Percentiles rank a stretch among this genome's conserved stretches.
Evolutionary conservation across 371 early-diverging fungal species (phyloP).

Genomic region (Mucor lusitanicus): DNA sequence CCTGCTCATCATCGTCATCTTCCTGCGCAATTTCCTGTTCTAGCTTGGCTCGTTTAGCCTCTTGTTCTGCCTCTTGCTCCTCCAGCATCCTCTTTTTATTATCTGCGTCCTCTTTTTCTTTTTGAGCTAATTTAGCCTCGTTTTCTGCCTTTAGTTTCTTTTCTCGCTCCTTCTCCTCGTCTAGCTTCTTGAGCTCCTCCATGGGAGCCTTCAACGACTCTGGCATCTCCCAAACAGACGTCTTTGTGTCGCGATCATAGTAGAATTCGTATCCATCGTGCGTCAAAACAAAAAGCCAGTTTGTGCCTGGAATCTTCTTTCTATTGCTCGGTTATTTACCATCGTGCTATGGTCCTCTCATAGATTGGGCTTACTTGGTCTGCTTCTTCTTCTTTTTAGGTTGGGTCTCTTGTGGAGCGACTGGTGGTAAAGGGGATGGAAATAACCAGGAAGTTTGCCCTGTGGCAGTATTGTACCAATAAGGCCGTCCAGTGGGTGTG

Average conservation of each 20-base stretch:
- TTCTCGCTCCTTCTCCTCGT: slow-evolving; percentile 20
- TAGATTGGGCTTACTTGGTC: slow-evolving; percentile 28
- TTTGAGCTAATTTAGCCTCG: slow-evolving; percentile 35
- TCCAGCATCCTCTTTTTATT: slow-evolving; percentile 2
- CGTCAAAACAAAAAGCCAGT: slow-evolving; percentile 79
- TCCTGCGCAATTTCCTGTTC: slow-evolving; percentile 19
- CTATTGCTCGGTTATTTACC: slow-evolving; percentile 37
- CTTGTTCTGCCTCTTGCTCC: slow-evolving; percentile 7
- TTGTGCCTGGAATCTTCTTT: slow-evolving; percentile 67
- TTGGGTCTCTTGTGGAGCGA: slow-evolving; percentile 10
- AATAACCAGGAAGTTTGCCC: slow-evolving; percentile 60
- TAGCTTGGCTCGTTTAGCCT: slow-evolving; percentile 3
- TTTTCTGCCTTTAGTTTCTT: slow-evolving; percentile 16
- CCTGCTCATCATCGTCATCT: slow-evolving; percentile 6
- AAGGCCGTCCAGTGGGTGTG: slow-evolving; percentile 58
- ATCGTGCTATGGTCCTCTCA: slow-evolving; percentile 12
- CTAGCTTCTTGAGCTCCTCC: slow-evolving; percentile 37
- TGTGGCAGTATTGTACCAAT: slow-evolving; percentile 60
- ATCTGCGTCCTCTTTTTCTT: slow-evolving; percentile 12
- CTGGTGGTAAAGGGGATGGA: slow-evolving; percentile 26
- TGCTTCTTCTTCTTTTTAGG: slow-evolving; percentile 35
- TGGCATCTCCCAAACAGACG: slow-evolving; percentile 72
- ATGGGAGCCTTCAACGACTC: slow-evolving; percentile 51
- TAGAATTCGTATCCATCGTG: slow-evolving; percentile 74
- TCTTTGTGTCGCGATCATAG: slow-evolving; percentile 68